Conservation (phyloP, 2,329 filamentous ascomycete species). For the Cladosporium austrohemisphaericum region DNA sequence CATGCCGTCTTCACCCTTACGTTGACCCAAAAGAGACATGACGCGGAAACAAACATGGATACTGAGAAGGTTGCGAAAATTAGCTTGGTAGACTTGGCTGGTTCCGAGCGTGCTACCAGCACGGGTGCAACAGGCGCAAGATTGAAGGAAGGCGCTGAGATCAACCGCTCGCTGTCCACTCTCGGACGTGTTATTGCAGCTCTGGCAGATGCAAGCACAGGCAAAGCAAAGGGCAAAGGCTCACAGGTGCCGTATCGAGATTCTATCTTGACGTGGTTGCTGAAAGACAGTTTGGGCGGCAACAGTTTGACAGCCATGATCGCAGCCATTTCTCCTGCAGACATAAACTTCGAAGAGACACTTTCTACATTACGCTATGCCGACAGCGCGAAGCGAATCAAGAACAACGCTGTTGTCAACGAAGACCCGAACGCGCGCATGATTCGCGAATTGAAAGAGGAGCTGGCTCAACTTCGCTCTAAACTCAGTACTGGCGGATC, state of each 20-base stretch:
- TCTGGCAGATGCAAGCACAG: conserved; percentile 81
- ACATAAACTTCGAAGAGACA: conserved; percentile 99
- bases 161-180: conserved; percentile 94
- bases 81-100: conserved; percentile 93
- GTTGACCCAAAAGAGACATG: conserved; percentile 87
- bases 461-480: conserved; percentile 76
- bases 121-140: conserved; percentile 94
- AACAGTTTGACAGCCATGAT: conserved; percentile 99
- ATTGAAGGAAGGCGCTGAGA: conserved; percentile 95
- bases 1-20: conserved; percentile 97
- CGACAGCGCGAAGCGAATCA: conserved; percentile 96
- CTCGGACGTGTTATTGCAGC: conserved; percentile 96
- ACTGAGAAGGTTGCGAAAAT: conserved; percentile 98
- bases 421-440: conserved; percentile 98
- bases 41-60: conserved; percentile 91
- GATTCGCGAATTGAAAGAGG: conserved; percentile 97
- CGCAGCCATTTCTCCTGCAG: conserved; percentile 93
- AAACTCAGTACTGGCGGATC: conserved; percentile 61
- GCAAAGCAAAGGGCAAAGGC: conserved; percentile 72
- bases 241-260: conserved; percentile 92
- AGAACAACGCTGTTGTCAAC: conserved; percentile 99
- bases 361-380: conserved; percentile 93
- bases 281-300: conserved; percentile 94
- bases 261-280: conserved; percentile 89
- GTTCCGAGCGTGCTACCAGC: conserved; percentile 94